phyloP scores from a whole-genome alignment of 2,329 filamentous ascomycete species.

The Fusarium sp. region DNA sequence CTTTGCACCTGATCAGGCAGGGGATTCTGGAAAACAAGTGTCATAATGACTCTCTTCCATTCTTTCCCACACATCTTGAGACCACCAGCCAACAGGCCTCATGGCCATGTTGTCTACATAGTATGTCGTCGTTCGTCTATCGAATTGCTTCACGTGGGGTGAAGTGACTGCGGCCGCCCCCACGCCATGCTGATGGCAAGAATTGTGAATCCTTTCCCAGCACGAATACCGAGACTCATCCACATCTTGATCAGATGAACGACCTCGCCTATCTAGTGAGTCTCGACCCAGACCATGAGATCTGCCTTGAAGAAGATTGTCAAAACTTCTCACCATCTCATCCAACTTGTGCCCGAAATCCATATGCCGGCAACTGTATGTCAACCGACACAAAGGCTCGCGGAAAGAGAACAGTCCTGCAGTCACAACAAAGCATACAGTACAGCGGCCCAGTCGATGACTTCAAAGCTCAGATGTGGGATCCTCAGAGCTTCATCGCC shows the following conservation, averaged over 20 bases:
- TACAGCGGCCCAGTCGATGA: not conserved
- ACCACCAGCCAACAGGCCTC: not conserved
- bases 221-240: conserved; percentile 23
- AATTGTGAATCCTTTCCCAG: conserved; percentile 25
- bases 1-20: not conserved
- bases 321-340: not conserved
- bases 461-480: not conserved
- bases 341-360: conserved; percentile 3
- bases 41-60: too few relatives aligned
- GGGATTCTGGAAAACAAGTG: not conserved
- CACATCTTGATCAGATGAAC: conserved; percentile 13
- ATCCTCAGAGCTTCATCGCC: conserved; percentile 24
- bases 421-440: not conserved
- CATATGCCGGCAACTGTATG: conserved; percentile 18
- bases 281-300: not conserved
- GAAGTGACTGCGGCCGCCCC: conserved; percentile 27
- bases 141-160: conserved; percentile 25
- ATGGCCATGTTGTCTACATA: not conserved
- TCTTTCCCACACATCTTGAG: not conserved
- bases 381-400: conserved; percentile 11
- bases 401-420: conserved; percentile 3
- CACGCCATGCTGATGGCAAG: conserved; percentile 24
- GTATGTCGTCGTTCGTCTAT: conserved; percentile 10
- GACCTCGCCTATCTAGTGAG: conserved; percentile 1
- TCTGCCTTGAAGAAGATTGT: conserved; percentile 8